Conservation (phyloP, 2,329 filamentous ascomycete species). For the Penicillium sclerotigenum region DNA sequence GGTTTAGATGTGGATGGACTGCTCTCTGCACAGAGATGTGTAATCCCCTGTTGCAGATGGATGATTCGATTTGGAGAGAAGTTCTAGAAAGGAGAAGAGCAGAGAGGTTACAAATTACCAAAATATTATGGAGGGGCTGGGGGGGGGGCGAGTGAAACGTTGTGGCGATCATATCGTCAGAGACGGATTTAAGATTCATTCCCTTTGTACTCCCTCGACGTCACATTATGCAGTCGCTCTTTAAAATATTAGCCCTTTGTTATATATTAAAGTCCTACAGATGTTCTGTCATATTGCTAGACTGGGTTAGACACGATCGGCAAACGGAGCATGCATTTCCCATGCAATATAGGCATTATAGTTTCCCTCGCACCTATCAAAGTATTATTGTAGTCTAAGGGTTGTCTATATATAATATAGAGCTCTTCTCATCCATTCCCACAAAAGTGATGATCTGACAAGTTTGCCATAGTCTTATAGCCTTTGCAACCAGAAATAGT, state of each 20-base stretch:
- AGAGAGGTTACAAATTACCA: not conserved
- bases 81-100: not conserved
- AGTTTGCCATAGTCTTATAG: too few relatives aligned
- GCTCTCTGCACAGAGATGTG: not conserved
- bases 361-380: slow-evolving; percentile 14
- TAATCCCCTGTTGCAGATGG: not conserved
- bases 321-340: slow-evolving; percentile 8
- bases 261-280: slow-evolving; percentile 6
- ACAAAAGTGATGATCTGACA: not conserved
- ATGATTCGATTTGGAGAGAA: not conserved
- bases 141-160: slow-evolving; percentile 10
- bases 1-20: not conserved
- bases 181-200: not conserved
- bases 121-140: slow-evolving; percentile 11
- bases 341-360: slow-evolving; percentile 11
- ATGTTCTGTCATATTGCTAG: slow-evolving; percentile 14
- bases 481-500: not conserved
- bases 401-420: not conserved
- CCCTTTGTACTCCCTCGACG: slow-evolving; percentile 7
- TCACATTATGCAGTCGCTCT: slow-evolving; percentile 2
- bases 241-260: not conserved
- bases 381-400: not conserved
- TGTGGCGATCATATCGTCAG: slow-evolving; percentile 19
- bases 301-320: slow-evolving; percentile 9
- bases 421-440: not conserved